These are phyloP conservation scores for Saccharomyces uvarum DNA, from an alignment of 1,139 yeast genomes.

Conservation along the genomic window DNA sequence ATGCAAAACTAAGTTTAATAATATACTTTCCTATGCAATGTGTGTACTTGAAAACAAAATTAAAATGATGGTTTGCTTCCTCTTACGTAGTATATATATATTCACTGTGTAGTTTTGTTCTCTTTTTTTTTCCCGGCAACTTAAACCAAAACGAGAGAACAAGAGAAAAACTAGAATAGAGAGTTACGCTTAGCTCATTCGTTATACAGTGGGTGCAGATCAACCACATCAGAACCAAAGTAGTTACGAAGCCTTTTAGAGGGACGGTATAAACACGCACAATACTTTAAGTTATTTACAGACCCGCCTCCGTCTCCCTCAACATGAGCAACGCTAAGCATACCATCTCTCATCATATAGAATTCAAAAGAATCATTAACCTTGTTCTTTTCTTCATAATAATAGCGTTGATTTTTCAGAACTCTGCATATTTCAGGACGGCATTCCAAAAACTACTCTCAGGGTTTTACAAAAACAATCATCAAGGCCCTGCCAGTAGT, in stretches of 20 bases:
- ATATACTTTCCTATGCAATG: not conserved
- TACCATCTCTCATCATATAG: not conserved
- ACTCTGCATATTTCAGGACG: not conserved
- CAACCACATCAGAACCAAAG: not conserved
- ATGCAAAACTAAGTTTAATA: slow-evolving; percentile 27
- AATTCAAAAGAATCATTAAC: not conserved
- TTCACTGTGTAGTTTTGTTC: not conserved
- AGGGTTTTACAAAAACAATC: not conserved
- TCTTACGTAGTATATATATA: not conserved
- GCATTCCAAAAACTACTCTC: not conserved
- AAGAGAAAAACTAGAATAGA: not conserved
- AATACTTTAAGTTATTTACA: not conserved
- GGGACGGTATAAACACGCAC: not conserved
- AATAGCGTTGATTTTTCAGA: not conserved
- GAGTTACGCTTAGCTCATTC: not conserved
- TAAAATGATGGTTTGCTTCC: not conserved
- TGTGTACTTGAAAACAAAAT: not conserved
- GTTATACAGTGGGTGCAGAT: not conserved
- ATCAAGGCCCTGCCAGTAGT: not conserved
- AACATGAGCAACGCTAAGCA: not conserved
- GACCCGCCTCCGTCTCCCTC: not conserved
- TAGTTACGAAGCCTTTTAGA: not conserved
- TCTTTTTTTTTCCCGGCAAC: not conserved
- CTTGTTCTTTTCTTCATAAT: not conserved
- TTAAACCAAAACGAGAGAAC: not conserved